Percentiles rank a stretch among this genome's conserved stretches.
phyloP scores from a whole-genome alignment of 352 stramenopile genomes.

The Phytophthora crassamura region DNA sequence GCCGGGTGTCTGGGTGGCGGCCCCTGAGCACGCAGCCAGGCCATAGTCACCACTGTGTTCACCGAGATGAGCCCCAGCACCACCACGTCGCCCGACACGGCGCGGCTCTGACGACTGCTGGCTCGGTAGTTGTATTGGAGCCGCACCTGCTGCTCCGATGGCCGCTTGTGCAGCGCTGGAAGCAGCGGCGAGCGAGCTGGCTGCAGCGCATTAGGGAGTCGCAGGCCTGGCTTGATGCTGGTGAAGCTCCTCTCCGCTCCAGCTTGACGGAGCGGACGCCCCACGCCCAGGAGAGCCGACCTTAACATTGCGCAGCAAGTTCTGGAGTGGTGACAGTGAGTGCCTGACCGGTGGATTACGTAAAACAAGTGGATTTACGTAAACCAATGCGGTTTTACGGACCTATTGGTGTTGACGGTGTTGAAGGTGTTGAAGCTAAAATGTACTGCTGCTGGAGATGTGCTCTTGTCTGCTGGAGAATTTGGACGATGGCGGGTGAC shows the following conservation, averaged over 20 bases:
- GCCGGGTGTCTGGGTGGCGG: constrained; percentile 40
- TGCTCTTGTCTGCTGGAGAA: constrained; percentile 23
- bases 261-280: constrained; percentile 4
- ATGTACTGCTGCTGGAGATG: constrained; percentile 16
- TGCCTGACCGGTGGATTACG: neutral
- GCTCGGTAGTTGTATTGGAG: constrained; percentile 35
- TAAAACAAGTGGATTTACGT: too few relatives aligned
- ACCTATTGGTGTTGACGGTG: too few relatives aligned
- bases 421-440: neutral
- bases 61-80: constrained; percentile 59
- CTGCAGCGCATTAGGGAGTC: constrained; percentile 21
- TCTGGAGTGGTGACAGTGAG: neutral
- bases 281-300: constrained; percentile 20
- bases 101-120: constrained; percentile 27
- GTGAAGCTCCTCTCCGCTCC: constrained; percentile 16
- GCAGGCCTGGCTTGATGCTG: constrained; percentile 2
- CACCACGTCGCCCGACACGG: constrained; percentile 45
- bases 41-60: constrained; percentile 65
- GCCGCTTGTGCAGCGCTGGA: constrained; percentile 4
- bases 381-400: too few relatives aligned
- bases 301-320: constrained; percentile 20
- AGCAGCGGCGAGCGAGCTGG: constrained; percentile 13
- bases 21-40: constrained; percentile 64
- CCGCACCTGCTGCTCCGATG: constrained; percentile 25
- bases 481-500: constrained; percentile 6